Conservation (phyloP, 2,329 filamentous ascomycete genomes). For the Fusarium sp. region DNA sequence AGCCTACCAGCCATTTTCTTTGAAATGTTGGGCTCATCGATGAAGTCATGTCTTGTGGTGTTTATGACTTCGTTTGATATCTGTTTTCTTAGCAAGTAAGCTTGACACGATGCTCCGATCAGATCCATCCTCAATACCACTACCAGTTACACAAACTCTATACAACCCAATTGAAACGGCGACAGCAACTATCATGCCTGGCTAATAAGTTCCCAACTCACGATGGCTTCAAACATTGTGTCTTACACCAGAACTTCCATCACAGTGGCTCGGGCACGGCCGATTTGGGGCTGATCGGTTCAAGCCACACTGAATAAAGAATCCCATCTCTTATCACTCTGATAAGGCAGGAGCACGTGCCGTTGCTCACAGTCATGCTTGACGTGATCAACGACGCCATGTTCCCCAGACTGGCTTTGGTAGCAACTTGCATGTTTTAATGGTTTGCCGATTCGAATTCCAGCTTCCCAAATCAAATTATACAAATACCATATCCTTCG, state of each 20-base stretch:
- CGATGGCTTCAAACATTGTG: not conserved
- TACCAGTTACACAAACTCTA: not conserved
- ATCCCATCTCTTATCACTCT: slow-evolving; percentile 34
- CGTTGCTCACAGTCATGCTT: slow-evolving; percentile 39
- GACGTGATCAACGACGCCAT: slow-evolving; percentile 47
- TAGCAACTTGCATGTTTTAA: slow-evolving; percentile 39
- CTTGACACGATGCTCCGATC: not conserved
- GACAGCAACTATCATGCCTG: not conserved
- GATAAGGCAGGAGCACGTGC: slow-evolving; percentile 47
- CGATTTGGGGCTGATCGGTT: not conserved
- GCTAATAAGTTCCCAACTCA: not conserved
- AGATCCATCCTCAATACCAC: not conserved
- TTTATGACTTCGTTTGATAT: not conserved
- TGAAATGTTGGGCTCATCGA: not conserved
- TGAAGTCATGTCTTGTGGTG: not conserved
- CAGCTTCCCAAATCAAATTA: slow-evolving; percentile 26
- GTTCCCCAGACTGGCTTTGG: slow-evolving; percentile 37
- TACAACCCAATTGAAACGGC: not conserved
- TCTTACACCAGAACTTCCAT: not conserved
- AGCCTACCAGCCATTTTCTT: not conserved
- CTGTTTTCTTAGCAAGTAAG: not conserved
- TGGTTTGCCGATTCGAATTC: slow-evolving; percentile 24
- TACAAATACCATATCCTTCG: slow-evolving; percentile 5
- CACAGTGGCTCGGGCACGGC: not conserved
- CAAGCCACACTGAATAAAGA: not conserved